A percentile compares a stretch with the other conserved stretches of the same genome.
phyloP scores from a whole-genome alignment of 2,329 filamentous ascomycete genomes.

The Penicillium sp. region DNA sequence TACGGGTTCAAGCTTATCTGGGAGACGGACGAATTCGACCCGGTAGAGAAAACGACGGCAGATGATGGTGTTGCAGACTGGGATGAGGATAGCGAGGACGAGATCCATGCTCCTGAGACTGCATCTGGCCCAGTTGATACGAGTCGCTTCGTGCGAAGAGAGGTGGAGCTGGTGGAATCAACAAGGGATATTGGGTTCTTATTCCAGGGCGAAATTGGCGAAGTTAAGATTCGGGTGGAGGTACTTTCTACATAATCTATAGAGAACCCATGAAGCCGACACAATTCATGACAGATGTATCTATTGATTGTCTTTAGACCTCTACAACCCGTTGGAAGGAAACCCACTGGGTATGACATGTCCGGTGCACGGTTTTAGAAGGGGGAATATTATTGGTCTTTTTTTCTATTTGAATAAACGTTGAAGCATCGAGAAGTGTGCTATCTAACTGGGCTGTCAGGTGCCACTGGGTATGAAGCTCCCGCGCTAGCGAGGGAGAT shows the following conservation, averaged over 20 bases:
- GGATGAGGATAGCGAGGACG: constrained; percentile 46
- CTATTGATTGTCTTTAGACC: background rate
- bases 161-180: constrained; percentile 78
- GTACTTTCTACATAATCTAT: constrained; percentile 4
- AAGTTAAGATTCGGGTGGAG: constrained; percentile 74
- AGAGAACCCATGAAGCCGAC: background rate
- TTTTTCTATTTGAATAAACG: constrained; percentile 1
- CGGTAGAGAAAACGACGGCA: constrained; percentile 67
- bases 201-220: constrained; percentile 67
- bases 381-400: background rate
- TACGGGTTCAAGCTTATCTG: constrained; percentile 71
- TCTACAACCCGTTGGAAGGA: background rate
- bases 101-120: constrained; percentile 14
- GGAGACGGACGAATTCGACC: constrained; percentile 92
- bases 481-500: constrained; percentile 16
- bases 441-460: constrained; percentile 9
- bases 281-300: background rate
- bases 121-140: constrained; percentile 31
- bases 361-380: background rate
- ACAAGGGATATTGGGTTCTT: constrained; percentile 82
- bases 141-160: constrained; percentile 72
- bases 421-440: constrained; percentile 9
- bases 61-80: constrained; percentile 57
- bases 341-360: background rate
- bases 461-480: constrained; percentile 22